A percentile compares a stretch with the other conserved stretches of the same genome.
phyloP scores from a whole-genome alignment of 2,329 filamentous ascomycete species.

The Camptophora hylomeconis region DNA sequence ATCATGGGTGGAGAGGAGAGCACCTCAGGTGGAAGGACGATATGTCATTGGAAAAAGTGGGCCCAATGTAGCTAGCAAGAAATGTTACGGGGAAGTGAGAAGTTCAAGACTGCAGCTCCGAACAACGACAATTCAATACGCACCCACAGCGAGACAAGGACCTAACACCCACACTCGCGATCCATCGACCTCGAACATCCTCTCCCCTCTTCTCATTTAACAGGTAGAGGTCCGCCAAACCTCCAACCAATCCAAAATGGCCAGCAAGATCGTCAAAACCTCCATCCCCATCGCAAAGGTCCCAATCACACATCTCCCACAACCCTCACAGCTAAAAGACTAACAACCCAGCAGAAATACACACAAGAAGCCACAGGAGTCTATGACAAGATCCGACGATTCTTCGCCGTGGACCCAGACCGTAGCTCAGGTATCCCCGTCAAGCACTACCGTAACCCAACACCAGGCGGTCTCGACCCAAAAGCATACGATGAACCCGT shows the following conservation, averaged over 20 bases:
- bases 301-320: not conserved
- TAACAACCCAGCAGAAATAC: slow-evolving; percentile 60
- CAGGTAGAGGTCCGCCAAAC: not conserved
- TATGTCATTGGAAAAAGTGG: too few relatives aligned
- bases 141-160: too few relatives aligned
- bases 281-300: slow-evolving; percentile 5
- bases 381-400: slow-evolving; percentile 70
- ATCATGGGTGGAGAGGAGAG: too few relatives aligned
- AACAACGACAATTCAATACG: too few relatives aligned
- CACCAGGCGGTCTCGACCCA: slow-evolving; percentile 62
- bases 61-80: too few relatives aligned
- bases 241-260: slow-evolving; percentile 1
- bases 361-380: slow-evolving; percentile 79
- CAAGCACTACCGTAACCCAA: slow-evolving; percentile 83
- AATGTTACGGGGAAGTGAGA: too few relatives aligned
- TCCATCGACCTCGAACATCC: too few relatives aligned
- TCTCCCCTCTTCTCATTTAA: too few relatives aligned
- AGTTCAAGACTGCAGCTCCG: too few relatives aligned
- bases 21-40: too few relatives aligned
- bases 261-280: not conserved
- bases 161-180: too few relatives aligned
- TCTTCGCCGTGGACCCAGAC: slow-evolving; percentile 69
- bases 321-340: not conserved
- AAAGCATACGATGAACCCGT: slow-evolving; percentile 67
- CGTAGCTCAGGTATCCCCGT: slow-evolving; percentile 86